Evolutionary conservation across 2,329 filamentous ascomycete species (phyloP).

Genomic region (Nemania serpens): DNA sequence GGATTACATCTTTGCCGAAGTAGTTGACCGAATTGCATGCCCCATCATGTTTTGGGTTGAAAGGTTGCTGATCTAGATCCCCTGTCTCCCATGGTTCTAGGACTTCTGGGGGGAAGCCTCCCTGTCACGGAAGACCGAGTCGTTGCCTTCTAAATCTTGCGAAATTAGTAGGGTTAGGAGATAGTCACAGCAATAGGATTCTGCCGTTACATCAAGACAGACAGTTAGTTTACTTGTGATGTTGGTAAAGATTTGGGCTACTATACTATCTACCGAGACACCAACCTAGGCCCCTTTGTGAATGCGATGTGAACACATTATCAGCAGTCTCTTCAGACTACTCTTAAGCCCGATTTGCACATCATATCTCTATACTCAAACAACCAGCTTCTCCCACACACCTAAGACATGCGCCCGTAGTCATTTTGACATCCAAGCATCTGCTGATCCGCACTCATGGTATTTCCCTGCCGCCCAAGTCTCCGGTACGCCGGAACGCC

Average conservation of each 20-base stretch:
- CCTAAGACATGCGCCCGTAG: constrained; percentile 24
- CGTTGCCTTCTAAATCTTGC: too few species aligned
- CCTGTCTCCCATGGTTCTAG: too few species aligned
- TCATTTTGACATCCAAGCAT: constrained; percentile 37
- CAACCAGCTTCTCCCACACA: constrained; percentile 10
- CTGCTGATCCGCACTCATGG: constrained; percentile 41
- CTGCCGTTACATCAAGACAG: too few species aligned
- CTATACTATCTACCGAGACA: not conserved
- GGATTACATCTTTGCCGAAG: too few species aligned
- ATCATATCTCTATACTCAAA: constrained; percentile 16
- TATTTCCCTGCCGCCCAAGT: constrained; percentile 39
- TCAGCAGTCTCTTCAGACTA: constrained; percentile 17
- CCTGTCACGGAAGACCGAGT: too few species aligned
- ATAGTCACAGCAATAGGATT: not conserved
- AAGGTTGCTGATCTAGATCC: too few species aligned
- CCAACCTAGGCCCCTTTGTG: not conserved
- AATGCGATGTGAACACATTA: constrained; percentile 6
- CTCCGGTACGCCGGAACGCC: constrained; percentile 34
- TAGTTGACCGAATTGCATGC: too few species aligned
- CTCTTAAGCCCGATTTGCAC: constrained; percentile 18
- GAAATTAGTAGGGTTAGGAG: not conserved
- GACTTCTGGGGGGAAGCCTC: too few species aligned
- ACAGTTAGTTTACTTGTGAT: not conserved
- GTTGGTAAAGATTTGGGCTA: not conserved
- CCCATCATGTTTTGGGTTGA: too few species aligned